Base-by-base conservation (phyloP, 345 rosid genomes). In the Carallia brachiata region DNA sequence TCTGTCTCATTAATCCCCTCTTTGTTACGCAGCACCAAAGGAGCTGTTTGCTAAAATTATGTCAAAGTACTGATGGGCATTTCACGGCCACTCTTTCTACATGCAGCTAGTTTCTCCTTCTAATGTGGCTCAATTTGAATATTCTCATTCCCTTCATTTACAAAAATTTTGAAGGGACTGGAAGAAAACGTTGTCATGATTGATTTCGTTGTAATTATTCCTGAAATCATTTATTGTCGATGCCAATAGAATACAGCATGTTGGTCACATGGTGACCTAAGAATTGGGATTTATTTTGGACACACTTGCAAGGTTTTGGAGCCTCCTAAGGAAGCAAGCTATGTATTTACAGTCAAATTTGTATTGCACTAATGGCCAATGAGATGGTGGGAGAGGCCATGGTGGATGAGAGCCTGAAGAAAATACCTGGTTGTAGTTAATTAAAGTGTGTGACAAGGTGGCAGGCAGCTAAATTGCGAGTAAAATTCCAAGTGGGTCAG, bases 371-470 rank as follows among this genome's bases (percentile, higher is more conserved):
- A 84, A 84, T 1, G 92, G 90, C 36, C 79, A 79, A 72, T 88
- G 97, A 87, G 83, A 81, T 60, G 55, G 78, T 88, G n/a, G 85
- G 94, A 77, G 81, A 78, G 82, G 80, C 74, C 57, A 88, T 90
- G 90, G 65, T 18, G 17, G 78, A 78, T 60, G 73, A 79, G 78
- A 92, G 96, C 34, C 40, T 92, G 63, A 87, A 77, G 78, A 92
- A 92, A 81, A 76, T 44, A 61, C 92, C 89, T 9, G 96, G 92
- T 34, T 92, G 90, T 73, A 89, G 97, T 31, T 90, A 96, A 23
- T 23, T 23, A 23, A 23, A 23, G 23, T 23, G 23, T 23, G 23
- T 23, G 23, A 23, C 23, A 23, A 32, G 34, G 34, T 32, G 34
- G 4, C 34, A 32, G 34, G 34, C 34, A 32, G 34, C 34, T 32